These are phyloP conservation scores for Psilocybe azurescens DNA, from an alignment of 768 basidiomycete species.

Conservation along the genomic window DNA sequence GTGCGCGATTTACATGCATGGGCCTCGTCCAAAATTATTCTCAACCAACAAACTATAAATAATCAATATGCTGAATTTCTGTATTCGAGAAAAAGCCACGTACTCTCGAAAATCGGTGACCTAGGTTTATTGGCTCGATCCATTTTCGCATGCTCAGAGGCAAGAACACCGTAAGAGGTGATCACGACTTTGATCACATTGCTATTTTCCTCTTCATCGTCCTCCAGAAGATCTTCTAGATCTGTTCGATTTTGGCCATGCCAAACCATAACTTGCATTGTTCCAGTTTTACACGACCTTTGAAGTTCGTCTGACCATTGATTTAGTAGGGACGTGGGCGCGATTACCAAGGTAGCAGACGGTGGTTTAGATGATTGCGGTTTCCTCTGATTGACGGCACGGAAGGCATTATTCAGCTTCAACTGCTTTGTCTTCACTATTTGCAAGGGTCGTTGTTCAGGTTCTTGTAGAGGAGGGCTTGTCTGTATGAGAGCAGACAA, in stretches of 20 bases:
- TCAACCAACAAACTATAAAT: slow-evolving; percentile 73
- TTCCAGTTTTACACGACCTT: slow-evolving; percentile 76
- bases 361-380: slow-evolving; percentile 34
- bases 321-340: slow-evolving; percentile 87
- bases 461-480: slow-evolving; percentile 56
- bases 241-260: slow-evolving; percentile 88
- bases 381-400: slow-evolving; percentile 43
- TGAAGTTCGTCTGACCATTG: slow-evolving; percentile 96
- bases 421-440: slow-evolving; percentile 57
- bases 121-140: slow-evolving; percentile 51
- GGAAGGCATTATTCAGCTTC: slow-evolving; percentile 68
- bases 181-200: slow-evolving; percentile 78
- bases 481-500: slow-evolving; percentile 88
- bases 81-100: slow-evolving; percentile 22
- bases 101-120: slow-evolving; percentile 78
- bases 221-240: slow-evolving; percentile 61
- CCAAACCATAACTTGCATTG: slow-evolving; percentile 76
- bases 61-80: neutral
- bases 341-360: slow-evolving; percentile 86
- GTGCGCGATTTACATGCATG: slow-evolving; percentile 92
- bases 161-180: slow-evolving; percentile 90
- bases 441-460: slow-evolving; percentile 32
- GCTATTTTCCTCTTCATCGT: slow-evolving; percentile 50
- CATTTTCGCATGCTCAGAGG: slow-evolving; percentile 83
- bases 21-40: slow-evolving; percentile 90